Evolutionary conservation across 352 stramenopile genomes (phyloP).

Genomic region (Phytophthora hybrid): DNA sequence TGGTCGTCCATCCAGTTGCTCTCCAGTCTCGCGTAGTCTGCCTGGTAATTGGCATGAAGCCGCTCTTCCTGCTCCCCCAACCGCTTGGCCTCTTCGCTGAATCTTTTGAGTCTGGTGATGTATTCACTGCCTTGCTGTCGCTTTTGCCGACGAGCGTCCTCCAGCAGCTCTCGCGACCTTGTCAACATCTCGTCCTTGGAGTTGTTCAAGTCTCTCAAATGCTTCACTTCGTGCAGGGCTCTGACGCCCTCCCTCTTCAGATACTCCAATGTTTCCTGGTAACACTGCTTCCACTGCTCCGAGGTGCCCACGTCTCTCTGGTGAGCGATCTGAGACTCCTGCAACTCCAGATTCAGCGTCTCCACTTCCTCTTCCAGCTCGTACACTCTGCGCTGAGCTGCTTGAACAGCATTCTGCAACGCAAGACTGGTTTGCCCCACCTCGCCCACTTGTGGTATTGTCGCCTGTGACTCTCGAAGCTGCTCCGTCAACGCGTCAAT

Average conservation of each 20-base stretch:
- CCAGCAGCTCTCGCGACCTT: not conserved
- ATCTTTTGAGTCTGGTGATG: not conserved
- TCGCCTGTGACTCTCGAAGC: slow-evolving; percentile 4
- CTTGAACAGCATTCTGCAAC: not conserved
- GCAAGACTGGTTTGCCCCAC: not conserved
- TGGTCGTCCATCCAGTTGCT: not conserved
- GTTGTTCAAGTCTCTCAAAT: not conserved
- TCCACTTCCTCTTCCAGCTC: slow-evolving; percentile 1
- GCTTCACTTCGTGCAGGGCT: not conserved
- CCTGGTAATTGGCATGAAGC: not conserved
- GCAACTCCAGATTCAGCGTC: not conserved
- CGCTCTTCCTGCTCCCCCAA: not conserved
- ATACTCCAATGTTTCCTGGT: not conserved
- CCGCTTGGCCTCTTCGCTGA: not conserved
- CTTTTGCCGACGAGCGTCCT: not conserved
- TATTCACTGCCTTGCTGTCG: not conserved
- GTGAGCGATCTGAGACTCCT: not conserved
- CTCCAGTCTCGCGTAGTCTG: not conserved
- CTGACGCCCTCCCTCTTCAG: not conserved
- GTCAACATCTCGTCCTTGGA: not conserved
- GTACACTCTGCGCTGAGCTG: not conserved
- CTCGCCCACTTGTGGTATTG: not conserved
- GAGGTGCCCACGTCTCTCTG: not conserved
- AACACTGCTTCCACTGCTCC: not conserved
- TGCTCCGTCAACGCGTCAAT: slow-evolving; percentile 3